Evolutionary conservation across 1,284 basidiomycete genomes (phyloP).

Genomic region (Omphalotus olearius): DNA sequence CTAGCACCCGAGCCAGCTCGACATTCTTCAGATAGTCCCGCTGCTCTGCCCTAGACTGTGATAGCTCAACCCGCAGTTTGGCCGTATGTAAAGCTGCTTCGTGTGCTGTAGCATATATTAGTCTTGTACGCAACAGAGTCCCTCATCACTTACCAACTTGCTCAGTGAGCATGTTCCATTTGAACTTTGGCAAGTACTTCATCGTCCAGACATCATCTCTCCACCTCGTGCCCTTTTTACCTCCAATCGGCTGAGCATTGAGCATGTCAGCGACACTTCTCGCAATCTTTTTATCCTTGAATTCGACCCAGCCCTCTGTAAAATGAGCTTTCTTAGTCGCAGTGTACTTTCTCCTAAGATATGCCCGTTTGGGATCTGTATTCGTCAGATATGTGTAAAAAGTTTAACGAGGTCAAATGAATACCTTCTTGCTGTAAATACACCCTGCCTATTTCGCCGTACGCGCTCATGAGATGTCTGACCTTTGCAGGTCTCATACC

Average conservation of each 20-base stretch:
- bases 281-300: constrained; percentile 89
- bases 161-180: constrained; percentile 98
- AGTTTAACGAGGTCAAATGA: background rate
- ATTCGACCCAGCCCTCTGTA: constrained; percentile 98
- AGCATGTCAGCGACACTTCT: constrained; percentile 91
- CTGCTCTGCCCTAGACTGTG: constrained; percentile 87
- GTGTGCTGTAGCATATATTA: constrained; percentile 57
- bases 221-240: constrained; percentile 90
- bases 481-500: constrained; percentile 98
- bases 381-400: background rate
- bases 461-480: constrained; percentile 83
- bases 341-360: constrained; percentile 72
- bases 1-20: constrained; percentile 87
- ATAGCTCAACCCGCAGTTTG: constrained; percentile 85
- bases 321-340: constrained; percentile 83
- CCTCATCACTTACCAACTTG: constrained; percentile 79
- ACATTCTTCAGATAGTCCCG: constrained; percentile 93
- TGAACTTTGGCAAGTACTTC: constrained; percentile 97
- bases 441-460: constrained; percentile 83
- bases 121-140: too few species aligned
- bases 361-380: constrained; percentile 75
- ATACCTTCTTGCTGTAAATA: constrained; percentile 86
- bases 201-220: constrained; percentile 99
- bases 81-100: constrained; percentile 89
- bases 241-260: constrained; percentile 94